Base-by-base conservation (phyloP, 2,329 filamentous ascomycete genomes). In the Rutstroemia sp. region DNA sequence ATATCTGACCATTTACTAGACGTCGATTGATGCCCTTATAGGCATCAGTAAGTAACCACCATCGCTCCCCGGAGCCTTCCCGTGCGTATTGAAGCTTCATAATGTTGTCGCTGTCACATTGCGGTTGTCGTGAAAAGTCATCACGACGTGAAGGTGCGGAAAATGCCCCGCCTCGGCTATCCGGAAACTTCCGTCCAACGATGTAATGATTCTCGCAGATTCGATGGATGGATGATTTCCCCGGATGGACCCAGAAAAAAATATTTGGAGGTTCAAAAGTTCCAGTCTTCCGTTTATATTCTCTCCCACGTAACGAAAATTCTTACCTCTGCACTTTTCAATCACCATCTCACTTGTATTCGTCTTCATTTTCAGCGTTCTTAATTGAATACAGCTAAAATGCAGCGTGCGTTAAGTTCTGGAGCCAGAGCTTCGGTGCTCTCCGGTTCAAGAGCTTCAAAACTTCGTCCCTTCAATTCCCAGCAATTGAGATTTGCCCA, bases 401-500 rank as follows among this genome's bases (percentile, higher is more conserved):
- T 99, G 94, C 94, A 99, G 83, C 89, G 94, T 76, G 91, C 91
- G 77, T 82, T 99, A 72, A 84, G 88, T 72, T 89, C 89, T 68
- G 81, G 90, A 78, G 85, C 89, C 72, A 81, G 90, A 78, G 85
- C 89, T 72, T 88, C 90, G 66, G 84, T 86, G 79, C 84, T 92
- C 68, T 87, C 84, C 63, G 82, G 77, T 60, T 87, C 85, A 64
- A 82, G 77, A 61, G 76, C 84, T 65, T 76, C 77, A 67, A 83
- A 81, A 71, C 79, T 86, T 73, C 83, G 85, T 68, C 78, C 84
- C 60, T 47, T 64, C 36, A 57, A 61, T 76, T 78, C 59, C 69
- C 90, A 95, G 75, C 92, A 97, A 79, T 84, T 95, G 74, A 84
- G 94, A 73, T 99, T 95, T 73, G 90, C 92, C 65, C 92, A 97